Percentiles rank a stretch among this genome's conserved stretches.
phyloP scores from a whole-genome alignment of 441 rosid species.

The Pelargonium citronellum region DNA sequence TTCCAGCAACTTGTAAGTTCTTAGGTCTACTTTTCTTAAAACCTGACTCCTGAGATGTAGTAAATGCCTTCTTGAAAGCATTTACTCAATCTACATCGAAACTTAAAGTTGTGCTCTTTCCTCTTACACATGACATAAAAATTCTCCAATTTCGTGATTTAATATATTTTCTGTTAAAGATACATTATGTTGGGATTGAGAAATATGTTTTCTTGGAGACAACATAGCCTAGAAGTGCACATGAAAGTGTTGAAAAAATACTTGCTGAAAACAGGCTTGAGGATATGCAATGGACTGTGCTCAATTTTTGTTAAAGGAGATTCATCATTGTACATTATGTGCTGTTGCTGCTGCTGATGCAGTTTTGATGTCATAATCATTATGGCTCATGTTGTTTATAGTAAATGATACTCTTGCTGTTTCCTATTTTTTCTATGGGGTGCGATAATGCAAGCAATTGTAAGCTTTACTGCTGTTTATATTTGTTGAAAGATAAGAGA shows the following conservation, averaged over 20 bases:
- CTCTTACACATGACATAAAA: neutral
- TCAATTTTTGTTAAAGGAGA: no score
- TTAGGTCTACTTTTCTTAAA: neutral
- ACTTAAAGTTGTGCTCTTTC: neutral
- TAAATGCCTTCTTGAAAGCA: neutral
- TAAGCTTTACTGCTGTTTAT: neutral
- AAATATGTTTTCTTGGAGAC: neutral
- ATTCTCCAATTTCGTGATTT: neutral
- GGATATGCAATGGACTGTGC: neutral
- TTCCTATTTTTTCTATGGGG: neutral
- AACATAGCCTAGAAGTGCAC: neutral
- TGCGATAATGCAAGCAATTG: neutral
- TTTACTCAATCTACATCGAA: neutral
- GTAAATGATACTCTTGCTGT: neutral
- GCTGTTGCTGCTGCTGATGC: neutral
- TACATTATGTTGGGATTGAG: neutral
- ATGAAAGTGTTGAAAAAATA: neutral
- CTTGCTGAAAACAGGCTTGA: neutral
- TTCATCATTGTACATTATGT: neutral
- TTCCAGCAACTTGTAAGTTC: neutral
- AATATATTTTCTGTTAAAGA: neutral
- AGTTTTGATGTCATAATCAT: neutral
- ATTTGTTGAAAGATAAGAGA: no score
- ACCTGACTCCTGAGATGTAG: neutral
- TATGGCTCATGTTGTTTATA: neutral